Evolutionary conservation across 2,329 filamentous ascomycete species (phyloP), one percentile per base, ranked within the genome.

Genomic region (Alternaria consortialis): DNA sequence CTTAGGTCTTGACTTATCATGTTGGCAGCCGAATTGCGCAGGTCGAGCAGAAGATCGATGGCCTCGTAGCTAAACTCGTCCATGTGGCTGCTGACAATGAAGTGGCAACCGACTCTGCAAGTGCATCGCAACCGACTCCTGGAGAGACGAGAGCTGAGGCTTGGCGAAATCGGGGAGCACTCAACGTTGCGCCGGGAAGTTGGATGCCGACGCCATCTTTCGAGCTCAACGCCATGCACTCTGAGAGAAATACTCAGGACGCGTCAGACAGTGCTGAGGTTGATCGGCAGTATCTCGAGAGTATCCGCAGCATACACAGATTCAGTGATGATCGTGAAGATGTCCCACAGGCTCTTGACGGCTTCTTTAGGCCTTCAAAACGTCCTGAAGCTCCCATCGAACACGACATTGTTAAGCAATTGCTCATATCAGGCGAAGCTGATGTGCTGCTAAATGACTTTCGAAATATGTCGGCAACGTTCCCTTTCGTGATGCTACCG

Each of bases 31-130:
- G 76, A 23, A 78, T 78, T 9, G 69, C 72, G 13, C 75, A 77
- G 60, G 74, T 78, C 2, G 76, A 77, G 52, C 69, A 74, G 36
- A 78, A 76, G 53, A 73, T 78, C 23, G 74, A 78, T 64, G 72
- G 75, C 7, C 67, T 78, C 23, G 71, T 77, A 29, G 73, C 76
- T 15, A 73, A 66, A 29, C 68, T 78, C 48, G 66, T 70, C 8
- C 69, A 67, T 27, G 48, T 70, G 29, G 17, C 39, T 53, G 58
- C 27, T 53, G 58, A 42, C 3, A 47, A 60, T 20, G 53, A 44
- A 13, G 23, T 20, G 8, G 27, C 48, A 7, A 17, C 46, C 12
- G 31, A 37, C 8, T 17, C 53, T 15, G 36, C 47, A 15, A 15
- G 25, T 31, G 48, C 20, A n/a, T n/a, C 36, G 12, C 20, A 58